Evolutionary conservation across 2,329 filamentous ascomycete genomes (phyloP).

Genomic region (Pyrenophora seminiperda): DNA sequence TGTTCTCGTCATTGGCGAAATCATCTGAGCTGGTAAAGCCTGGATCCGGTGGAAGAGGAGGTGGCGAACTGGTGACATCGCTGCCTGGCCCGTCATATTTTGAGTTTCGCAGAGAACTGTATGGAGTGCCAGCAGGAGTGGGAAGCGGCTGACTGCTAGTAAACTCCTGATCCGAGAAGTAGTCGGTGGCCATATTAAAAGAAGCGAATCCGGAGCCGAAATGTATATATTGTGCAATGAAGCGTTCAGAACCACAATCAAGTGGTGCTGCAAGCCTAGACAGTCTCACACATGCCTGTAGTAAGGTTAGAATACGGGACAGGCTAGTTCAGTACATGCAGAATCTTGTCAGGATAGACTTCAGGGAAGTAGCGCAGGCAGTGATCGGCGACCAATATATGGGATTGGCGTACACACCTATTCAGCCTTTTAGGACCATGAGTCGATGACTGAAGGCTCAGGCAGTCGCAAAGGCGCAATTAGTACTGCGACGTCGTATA

Average conservation of each 20-base stretch:
- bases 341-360: too few species aligned
- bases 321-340: too few species aligned
- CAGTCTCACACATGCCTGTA: slow-evolving; percentile 38
- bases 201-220: neutral
- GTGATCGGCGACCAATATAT: neutral
- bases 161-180: slow-evolving; percentile 55
- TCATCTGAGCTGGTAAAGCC: slow-evolving; percentile 54
- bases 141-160: slow-evolving; percentile 61
- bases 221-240: neutral
- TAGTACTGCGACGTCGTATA: neutral
- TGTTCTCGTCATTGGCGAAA: slow-evolving; percentile 65
- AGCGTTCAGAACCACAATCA: slow-evolving; percentile 33
- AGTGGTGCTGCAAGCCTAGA: slow-evolving; percentile 30
- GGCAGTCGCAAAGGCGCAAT: neutral
- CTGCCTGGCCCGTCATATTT: slow-evolving; percentile 64
- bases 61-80: slow-evolving; percentile 68
- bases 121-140: slow-evolving; percentile 73
- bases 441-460: neutral
- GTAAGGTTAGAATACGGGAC: slow-evolving; percentile 11
- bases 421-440: slow-evolving; percentile 2
- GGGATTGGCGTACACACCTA: slow-evolving; percentile 11
- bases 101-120: slow-evolving; percentile 64
- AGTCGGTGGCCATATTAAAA: slow-evolving; percentile 48
- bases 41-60: slow-evolving; percentile 58
- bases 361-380: too few species aligned